These are phyloP conservation scores for Exophiala lecanii-corni DNA, from an alignment of 2,329 filamentous ascomycete species.

Conservation along the genomic window DNA sequence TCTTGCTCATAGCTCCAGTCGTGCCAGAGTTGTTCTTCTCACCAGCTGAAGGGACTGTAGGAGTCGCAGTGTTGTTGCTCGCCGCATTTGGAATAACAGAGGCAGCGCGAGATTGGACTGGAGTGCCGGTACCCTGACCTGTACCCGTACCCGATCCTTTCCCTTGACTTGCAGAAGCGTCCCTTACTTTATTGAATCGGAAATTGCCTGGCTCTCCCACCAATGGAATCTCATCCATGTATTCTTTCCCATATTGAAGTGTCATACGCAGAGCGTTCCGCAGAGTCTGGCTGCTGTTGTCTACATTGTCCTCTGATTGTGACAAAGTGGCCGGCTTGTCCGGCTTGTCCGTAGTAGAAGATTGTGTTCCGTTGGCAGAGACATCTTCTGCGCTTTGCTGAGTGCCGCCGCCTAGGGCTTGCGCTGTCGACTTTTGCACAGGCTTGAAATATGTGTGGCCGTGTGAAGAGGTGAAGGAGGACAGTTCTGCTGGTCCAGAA, in stretches of 20 bases:
- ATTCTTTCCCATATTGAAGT: conserved; percentile 54
- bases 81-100: conserved; percentile 15
- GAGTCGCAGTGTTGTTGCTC: too few species aligned
- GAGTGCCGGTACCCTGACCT: conserved; percentile 9
- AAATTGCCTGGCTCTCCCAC: conserved; percentile 61
- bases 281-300: conserved; percentile 35
- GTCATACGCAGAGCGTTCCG: conserved; percentile 48
- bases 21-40: neutral
- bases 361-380: conserved; percentile 38
- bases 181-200: conserved; percentile 46
- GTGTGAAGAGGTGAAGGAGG: conserved; percentile 54
- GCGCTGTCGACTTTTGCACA: conserved; percentile 24
- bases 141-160: conserved; percentile 7
- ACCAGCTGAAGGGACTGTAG: conserved; percentile 1
- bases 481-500: conserved; percentile 49
- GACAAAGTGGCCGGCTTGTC: conserved; percentile 1
- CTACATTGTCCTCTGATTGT: conserved; percentile 19
- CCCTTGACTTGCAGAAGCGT: conserved; percentile 19
- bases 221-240: conserved; percentile 60
- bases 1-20: neutral
- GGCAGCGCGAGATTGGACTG: conserved; percentile 15
- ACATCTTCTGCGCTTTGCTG: conserved; percentile 47
- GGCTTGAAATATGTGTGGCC: conserved; percentile 57
- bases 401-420: conserved; percentile 31
- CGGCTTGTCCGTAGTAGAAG: conserved; percentile 9